phyloP scores from a whole-genome alignment of 768 basidiomycete genomes.

The Chalciporus sphaerocephalus region DNA sequence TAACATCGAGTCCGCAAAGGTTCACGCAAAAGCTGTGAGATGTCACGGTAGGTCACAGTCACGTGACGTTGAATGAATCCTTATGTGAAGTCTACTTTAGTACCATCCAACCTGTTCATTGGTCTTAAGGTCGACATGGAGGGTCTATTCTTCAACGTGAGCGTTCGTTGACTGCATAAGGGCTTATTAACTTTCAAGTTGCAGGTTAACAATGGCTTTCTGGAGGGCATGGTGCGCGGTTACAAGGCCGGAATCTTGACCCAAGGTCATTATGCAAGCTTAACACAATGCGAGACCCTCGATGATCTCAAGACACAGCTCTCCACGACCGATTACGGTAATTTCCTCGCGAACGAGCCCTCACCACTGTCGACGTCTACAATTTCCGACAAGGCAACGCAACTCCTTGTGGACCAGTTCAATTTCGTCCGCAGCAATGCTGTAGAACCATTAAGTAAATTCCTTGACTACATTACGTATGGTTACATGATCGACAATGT shows the following conservation, averaged over 20 bases:
- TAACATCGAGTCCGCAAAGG: too few relatives aligned
- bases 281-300: conserved; percentile 95
- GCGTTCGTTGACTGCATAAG: conserved; percentile 10
- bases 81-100: too few relatives aligned
- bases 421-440: conserved; percentile 90
- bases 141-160: conserved; percentile 85
- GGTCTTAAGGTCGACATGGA: conserved; percentile 69
- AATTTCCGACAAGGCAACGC: conserved; percentile 95
- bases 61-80: too few relatives aligned
- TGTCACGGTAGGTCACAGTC: too few relatives aligned
- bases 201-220: conserved; percentile 69
- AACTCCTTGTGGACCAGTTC: conserved; percentile 95
- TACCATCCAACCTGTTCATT: too few relatives aligned
- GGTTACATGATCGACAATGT: conserved; percentile 99
- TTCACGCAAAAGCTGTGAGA: too few relatives aligned
- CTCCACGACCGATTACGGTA: conserved; percentile 95
- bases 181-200: conserved; percentile 20
- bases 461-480: conserved; percentile 98
- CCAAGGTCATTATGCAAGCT: conserved; percentile 84
- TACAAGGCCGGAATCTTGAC: conserved; percentile 92
- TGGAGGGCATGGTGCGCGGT: conserved; percentile 82
- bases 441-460: conserved; percentile 84
- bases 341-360: conserved; percentile 95
- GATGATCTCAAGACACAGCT: conserved; percentile 97
- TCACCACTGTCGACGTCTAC: conserved; percentile 90